Evolutionary conservation across 371 early-diverging fungal species (phyloP).

Genomic region (Massospora cicadina): DNA sequence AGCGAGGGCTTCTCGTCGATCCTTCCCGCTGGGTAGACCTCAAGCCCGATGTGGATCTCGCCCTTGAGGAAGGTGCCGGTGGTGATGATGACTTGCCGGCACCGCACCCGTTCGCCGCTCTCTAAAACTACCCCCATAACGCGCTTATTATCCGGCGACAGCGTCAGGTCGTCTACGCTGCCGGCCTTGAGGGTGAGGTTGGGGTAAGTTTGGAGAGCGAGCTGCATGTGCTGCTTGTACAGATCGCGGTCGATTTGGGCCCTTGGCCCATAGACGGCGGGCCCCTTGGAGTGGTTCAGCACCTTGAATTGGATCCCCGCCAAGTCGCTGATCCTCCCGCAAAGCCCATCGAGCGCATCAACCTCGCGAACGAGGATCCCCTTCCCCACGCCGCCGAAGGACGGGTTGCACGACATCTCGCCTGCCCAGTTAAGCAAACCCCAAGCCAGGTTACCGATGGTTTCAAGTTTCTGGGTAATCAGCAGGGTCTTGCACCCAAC

Average conservation of each 20-base stretch:
- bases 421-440: slow-evolving; percentile 21
- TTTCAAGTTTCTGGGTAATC: slow-evolving; percentile 57
- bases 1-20: slow-evolving; percentile 56
- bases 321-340: slow-evolving; percentile 55
- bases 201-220: slow-evolving; percentile 34
- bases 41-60: slow-evolving; percentile 62
- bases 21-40: slow-evolving; percentile 59
- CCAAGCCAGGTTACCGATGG: slow-evolving; percentile 27
- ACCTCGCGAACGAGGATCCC: slow-evolving; percentile 64
- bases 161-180: slow-evolving; percentile 51
- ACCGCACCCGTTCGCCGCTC: slow-evolving; percentile 39
- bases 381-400: slow-evolving; percentile 76
- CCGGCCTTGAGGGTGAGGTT: slow-evolving; percentile 51
- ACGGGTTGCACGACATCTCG: slow-evolving; percentile 81
- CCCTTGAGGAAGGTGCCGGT: slow-evolving; percentile 76
- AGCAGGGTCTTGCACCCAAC: slow-evolving; percentile 55
- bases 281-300: slow-evolving; percentile 69
- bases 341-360: slow-evolving; percentile 72
- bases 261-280: slow-evolving; percentile 72
- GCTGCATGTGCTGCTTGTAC: slow-evolving; percentile 57
- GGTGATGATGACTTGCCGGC: slow-evolving; percentile 60
- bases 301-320: slow-evolving; percentile 75
- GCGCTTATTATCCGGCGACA: slow-evolving; percentile 21
- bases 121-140: slow-evolving; percentile 18
- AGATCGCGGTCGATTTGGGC: slow-evolving; percentile 69